Evolutionary conservation across 164 flowering plant genomes (phyloP).

Genomic region (Akebia trifoliata): DNA sequence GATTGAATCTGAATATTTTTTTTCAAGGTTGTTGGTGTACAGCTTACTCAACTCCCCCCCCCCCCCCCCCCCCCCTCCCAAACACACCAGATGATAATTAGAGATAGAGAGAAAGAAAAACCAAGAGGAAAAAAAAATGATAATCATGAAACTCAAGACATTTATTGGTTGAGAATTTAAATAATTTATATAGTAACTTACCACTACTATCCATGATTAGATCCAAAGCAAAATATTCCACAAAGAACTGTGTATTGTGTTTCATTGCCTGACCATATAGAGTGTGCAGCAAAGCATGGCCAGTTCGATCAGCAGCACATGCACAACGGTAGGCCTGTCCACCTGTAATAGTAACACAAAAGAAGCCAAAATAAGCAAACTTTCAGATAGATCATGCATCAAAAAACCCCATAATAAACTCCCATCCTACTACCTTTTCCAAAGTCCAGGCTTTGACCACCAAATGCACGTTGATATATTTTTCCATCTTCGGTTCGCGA

Average conservation of each 20-base stretch:
- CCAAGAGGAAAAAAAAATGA: not conserved
- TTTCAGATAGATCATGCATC: not conserved
- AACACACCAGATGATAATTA: too few species aligned
- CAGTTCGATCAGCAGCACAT: constrained; percentile 99
- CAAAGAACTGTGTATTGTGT: constrained; percentile 95
- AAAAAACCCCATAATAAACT: not conserved
- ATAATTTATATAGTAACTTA: constrained; percentile 25
- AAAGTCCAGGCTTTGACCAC: constrained; percentile 92
- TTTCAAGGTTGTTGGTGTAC: too few species aligned
- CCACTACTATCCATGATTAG: constrained; percentile 82
- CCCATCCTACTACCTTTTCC: constrained; percentile 70
- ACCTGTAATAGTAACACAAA: constrained; percentile 41
- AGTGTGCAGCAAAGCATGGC: constrained; percentile 92
- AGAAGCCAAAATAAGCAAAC: constrained; percentile 15
- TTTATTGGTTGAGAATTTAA: not conserved
- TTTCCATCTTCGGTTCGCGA: constrained; percentile 98
- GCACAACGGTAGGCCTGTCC: constrained; percentile 99
- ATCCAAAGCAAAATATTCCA: constrained; percentile 95
- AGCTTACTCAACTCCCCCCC: too few species aligned
- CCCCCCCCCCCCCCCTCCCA: too few species aligned
- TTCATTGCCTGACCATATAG: constrained; percentile 99
- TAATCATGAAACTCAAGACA: too few species aligned
- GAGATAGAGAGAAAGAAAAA: too few species aligned
- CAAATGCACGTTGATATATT: constrained; percentile 98
- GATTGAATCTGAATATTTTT: too few species aligned